Evolutionary conservation across 805 yeast genomes (phyloP), one percentile per base, ranked within the genome.

Genomic region (Candida palmyrensis): DNA sequence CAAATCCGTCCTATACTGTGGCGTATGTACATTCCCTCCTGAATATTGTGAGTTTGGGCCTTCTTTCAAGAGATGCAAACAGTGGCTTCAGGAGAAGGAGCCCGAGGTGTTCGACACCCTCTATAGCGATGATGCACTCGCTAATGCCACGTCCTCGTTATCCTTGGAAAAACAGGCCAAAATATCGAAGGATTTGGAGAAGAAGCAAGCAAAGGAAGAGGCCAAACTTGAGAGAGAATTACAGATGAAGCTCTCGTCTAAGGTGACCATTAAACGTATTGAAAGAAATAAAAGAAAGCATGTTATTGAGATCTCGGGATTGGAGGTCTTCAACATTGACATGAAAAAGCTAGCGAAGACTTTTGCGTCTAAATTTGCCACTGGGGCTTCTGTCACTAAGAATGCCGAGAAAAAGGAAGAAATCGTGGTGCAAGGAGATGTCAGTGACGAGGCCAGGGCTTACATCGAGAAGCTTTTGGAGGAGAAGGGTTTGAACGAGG

Each of bases 41-140:
- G 96, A 75, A 58, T 89, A 79, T 62, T 89, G 97, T 63, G 97
- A 90, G 54, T 89, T 89, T 53, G 92, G 95, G 9, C 84, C 82
- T 29, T 63, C 79, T 18, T 71, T 84, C 57, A 81, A 79, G 52
- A 77, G 85, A 51, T 89, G 97, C 62, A 86, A 83, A 48, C 77
- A 72, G 15, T 87, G 96, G 95, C 68, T 90, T 27, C 64, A 72
- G 37, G 76, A 72, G 25, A 64, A 70, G 31, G 68, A 86, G 45
- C 59, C 66, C 2, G 82, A 73, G 11, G 52, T 82, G 25, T 89
- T 54, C 48, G 63, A 69, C 19, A 55, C 71, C 41, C 57, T 85
- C 27, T 88, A 89, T 59, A 67, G 75, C 2, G 80, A 69, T 20
- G 77, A 70, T 40, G 73, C 77, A 2, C 61, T 73, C 19, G 76